These are phyloP conservation scores for Euptelea pleiosperma DNA, from an alignment of 164 flowering plant species.

Conservation along the genomic window DNA sequence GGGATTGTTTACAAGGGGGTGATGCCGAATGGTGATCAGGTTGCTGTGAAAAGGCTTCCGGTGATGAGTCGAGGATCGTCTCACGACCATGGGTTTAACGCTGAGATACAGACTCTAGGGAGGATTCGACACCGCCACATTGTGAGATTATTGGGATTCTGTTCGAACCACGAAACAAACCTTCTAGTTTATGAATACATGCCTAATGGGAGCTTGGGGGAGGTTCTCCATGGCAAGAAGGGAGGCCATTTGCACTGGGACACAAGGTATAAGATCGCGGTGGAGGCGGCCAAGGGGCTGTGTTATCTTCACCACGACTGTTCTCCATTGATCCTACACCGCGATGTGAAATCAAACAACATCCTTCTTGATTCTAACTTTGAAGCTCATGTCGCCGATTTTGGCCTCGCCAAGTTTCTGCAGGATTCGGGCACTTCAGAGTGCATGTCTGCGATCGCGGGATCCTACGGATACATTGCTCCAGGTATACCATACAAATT, in stretches of 20 bases:
- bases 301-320: conserved; percentile 98
- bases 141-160: conserved; percentile 84
- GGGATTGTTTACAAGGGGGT: conserved; percentile 91
- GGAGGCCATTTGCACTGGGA: conserved; percentile 98
- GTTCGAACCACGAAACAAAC: conserved; percentile 94
- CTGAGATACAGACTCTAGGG: conserved; percentile 94
- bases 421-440: conserved; percentile 98
- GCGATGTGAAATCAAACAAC: conserved; percentile 96
- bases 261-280: conserved; percentile 86
- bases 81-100: conserved; percentile 96
- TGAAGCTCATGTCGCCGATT: conserved; percentile 98
- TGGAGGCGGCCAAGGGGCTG: conserved; percentile 92
- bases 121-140: conserved; percentile 94
- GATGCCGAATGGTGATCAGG: conserved; percentile 81
- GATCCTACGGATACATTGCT: conserved; percentile 95
- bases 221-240: conserved; percentile 95
- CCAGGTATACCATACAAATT: conserved; percentile 57
- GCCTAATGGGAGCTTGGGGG: conserved; percentile 97
- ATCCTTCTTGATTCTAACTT: conserved; percentile 79
- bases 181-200: conserved; percentile 94
- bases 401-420: conserved; percentile 95
- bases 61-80: conserved; percentile 89
- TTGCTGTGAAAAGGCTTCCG: conserved; percentile 89
- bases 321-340: conserved; percentile 85
- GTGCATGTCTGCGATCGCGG: conserved; percentile 99